Base-by-base conservation (phyloP, 108 stramenopile genomes). In the Fistulifera pelliculosa region DNA sequence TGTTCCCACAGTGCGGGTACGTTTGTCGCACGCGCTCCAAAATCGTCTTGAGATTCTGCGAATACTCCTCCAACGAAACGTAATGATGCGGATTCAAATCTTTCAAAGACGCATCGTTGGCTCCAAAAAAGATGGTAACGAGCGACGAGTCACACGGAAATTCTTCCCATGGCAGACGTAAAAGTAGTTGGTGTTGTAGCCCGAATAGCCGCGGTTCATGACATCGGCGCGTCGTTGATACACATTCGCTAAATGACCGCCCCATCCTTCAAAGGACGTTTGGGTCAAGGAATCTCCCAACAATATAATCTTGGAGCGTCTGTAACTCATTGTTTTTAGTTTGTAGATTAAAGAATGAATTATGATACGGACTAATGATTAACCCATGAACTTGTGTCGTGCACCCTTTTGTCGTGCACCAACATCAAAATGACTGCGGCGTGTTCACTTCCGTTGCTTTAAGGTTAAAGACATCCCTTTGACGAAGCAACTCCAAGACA, bases 211-310 rank as follows among this genome's bases (percentile, higher is more conserved):
- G 6, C 89, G 76, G 64, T 86, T 91, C 21, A 86, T 7, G 16
- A 91, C 78, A 64, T 91, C 89, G 47, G 76, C 65, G 13, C 85
- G 71, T 21, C 89, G 69, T 47, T 81, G 80, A 56, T 82, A 91
- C 17, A 56, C 65, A 65, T 83, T 61, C 13, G 89, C 82, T 44
- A 91, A 49, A 31, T 69, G 64, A 11, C 69, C 61, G n/a, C 54
- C 83, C 89, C 89, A 91, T 27, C 89, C 89, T 54, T 73, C 66
- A 10, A 64, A 50, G n/a, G 62, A 55, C 11, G 61, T 66, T 38
- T 91, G 82, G 0, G 89, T 91, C 53, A 91, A 62, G 56, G 81
- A 83, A 68, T 91, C 89, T 40, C 89, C 89, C 44, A 84, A 53
- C 61, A 91, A 47, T 26, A 91, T 54, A 38, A 91, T 56, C 47